Conservation (phyloP, 2,329 filamentous ascomycete genomes). For the Paecilomyces variotii region DNA sequence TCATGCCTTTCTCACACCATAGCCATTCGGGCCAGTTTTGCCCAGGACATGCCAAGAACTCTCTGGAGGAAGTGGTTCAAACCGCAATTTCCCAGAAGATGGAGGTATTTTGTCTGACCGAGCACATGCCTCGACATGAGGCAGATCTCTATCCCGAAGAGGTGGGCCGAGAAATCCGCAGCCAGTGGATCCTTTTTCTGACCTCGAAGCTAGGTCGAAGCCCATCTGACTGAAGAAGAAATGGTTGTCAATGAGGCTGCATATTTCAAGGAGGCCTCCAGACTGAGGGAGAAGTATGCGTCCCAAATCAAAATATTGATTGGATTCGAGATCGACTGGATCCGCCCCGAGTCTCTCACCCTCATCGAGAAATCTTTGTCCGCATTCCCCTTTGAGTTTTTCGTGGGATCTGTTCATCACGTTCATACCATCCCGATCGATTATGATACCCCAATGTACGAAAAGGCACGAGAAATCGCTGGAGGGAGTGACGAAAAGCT, state of each 20-base stretch:
- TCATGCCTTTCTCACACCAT: conserved; percentile 97
- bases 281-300: conserved; percentile 63
- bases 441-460: conserved; percentile 64
- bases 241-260: conserved; percentile 45
- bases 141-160: conserved; percentile 91
- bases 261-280: conserved; percentile 68
- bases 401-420: conserved; percentile 90
- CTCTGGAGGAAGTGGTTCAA: conserved; percentile 74
- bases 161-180: conserved; percentile 34
- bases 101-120: conserved; percentile 77
- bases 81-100: conserved; percentile 71
- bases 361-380: conserved; percentile 53
- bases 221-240: conserved; percentile 21
- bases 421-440: conserved; percentile 82
- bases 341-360: conserved; percentile 58
- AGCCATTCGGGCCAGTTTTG: conserved; percentile 98
- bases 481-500: conserved; percentile 63
- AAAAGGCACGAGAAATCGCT: conserved; percentile 48
- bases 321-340: conserved; percentile 91
- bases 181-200: conserved; percentile 1
- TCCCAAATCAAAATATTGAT: conserved; percentile 69
- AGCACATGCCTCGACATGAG: conserved; percentile 83
- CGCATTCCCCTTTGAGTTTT: conserved; percentile 69
- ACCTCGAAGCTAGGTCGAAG: conserved; percentile 18
- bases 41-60: conserved; percentile 75